Base-by-base conservation (phyloP, 768 basidiomycete species). In the Rhodotorula toruloides region DNA sequence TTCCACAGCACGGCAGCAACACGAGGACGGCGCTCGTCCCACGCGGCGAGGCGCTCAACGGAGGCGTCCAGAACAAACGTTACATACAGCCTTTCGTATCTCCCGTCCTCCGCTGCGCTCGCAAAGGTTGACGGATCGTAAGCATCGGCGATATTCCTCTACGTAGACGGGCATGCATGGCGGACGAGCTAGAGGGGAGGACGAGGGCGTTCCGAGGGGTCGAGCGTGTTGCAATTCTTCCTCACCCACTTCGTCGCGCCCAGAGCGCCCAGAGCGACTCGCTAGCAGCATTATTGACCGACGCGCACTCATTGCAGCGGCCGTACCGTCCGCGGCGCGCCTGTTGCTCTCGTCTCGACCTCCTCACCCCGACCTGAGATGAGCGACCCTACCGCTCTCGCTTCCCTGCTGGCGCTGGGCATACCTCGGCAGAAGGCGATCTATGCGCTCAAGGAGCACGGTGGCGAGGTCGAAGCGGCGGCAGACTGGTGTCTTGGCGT, bases 401-500 rank as follows among this genome's bases (percentile, higher is more conserved):
- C 8, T 10, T 27, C 58, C 39, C 66, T 67, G 37, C 16, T 63
- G 14, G 31, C 58, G 11, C 54, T 68, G 21, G 67, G 67, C 3
- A 68, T 68, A 10, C 42, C 53, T 2, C 42, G 42, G 21, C 52
- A 39, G 27, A 54, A 55, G n/a, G 67, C 67, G 1, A 7, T 34
- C 25, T 68, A 50, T 36, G 67, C 67, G 6, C 43, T 68, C 21
- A 25, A 21, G 3, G 67, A 68, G 36, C 53, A 58, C 50, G 56
- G 44, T 27, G 53, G 43, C 22, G 61, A 65, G 22, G 57, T 65
- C 39, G 68, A 70, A 3, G 53, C 58, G 0, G 68, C 68, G 0
- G 68, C 53, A 34, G 64, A 70, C 53, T 70, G 68, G 68, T 65
- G 63, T 32, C 62, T 63, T 40, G 22, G 40, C 0, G 68, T 70